These are phyloP conservation scores for Teunomyces kruisii DNA, from an alignment of 805 yeast genomes.

Conservation along the genomic window DNA sequence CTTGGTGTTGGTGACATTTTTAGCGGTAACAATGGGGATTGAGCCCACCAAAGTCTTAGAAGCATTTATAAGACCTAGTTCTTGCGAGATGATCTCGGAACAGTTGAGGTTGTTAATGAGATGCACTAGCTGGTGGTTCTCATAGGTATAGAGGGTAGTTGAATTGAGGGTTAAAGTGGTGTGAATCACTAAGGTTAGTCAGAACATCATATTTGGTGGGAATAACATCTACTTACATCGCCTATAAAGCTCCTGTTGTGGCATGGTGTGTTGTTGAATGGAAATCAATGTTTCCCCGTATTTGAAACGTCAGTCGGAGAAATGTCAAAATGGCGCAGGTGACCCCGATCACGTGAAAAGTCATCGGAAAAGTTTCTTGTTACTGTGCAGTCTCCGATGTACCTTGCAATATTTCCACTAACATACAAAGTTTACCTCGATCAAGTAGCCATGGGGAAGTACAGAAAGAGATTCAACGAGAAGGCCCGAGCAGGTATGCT, in stretches of 20 bases:
- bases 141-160: slow-evolving; percentile 59
- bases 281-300: background rate
- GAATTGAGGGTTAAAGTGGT: slow-evolving; percentile 55
- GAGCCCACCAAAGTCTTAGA: slow-evolving; percentile 43
- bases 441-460: slow-evolving; percentile 63
- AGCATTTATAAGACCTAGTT: slow-evolving; percentile 53
- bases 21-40: slow-evolving; percentile 27
- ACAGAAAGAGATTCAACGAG: slow-evolving; percentile 77
- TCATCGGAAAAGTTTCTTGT: slow-evolving; percentile 1
- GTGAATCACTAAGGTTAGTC: slow-evolving; percentile 37
- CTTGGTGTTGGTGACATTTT: slow-evolving; percentile 26
- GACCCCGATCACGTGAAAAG: background rate
- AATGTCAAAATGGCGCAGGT: background rate
- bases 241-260: slow-evolving; percentile 18
- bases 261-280: slow-evolving; percentile 11
- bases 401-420: background rate
- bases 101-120: slow-evolving; percentile 47
- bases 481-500: slow-evolving; percentile 85
- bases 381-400: background rate
- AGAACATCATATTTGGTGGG: background rate
- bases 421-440: background rate
- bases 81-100: slow-evolving; percentile 53
- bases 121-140: slow-evolving; percentile 44
- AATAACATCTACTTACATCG: slow-evolving; percentile 20
- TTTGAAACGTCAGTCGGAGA: background rate